Conservation (phyloP, 805 yeast genomes). For the Torulaspora maleeae region DNA sequence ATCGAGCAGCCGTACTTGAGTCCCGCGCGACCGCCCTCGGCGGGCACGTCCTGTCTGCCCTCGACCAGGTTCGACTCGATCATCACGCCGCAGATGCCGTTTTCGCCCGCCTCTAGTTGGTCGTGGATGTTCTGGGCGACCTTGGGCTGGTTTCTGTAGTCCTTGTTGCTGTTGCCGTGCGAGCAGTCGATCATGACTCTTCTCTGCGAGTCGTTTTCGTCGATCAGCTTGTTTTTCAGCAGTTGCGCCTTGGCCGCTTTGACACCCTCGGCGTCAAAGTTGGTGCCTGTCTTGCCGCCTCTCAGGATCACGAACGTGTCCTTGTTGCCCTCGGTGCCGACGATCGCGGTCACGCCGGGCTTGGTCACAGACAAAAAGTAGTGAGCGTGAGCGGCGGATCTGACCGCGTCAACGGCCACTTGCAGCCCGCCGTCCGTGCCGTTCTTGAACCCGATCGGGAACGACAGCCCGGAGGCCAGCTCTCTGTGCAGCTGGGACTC, state of each 20-base stretch:
- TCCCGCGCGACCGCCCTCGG: constrained; percentile 65
- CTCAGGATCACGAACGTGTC: constrained; percentile 88
- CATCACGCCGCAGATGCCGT: constrained; percentile 86
- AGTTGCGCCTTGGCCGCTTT: constrained; percentile 59
- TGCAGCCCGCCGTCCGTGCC: constrained; percentile 96
- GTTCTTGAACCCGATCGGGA: constrained; percentile 98
- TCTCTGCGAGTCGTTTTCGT: constrained; percentile 44
- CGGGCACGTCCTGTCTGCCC: constrained; percentile 90
- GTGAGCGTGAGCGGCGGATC: constrained; percentile 89
- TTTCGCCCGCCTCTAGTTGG: constrained; percentile 73
- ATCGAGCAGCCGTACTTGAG: constrained; percentile 90
- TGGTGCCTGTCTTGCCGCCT: constrained; percentile 94
- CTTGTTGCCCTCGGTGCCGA: constrained; percentile 89
- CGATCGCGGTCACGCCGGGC: constrained; percentile 94
- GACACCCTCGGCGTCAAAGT: constrained; percentile 75
- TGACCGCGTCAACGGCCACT: constrained; percentile 90
- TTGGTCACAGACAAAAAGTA: constrained; percentile 93
- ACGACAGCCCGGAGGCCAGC: constrained; percentile 90
- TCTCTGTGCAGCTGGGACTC: constrained; percentile 98
- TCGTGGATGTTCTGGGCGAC: constrained; percentile 75
- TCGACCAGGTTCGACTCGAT: constrained; percentile 88
- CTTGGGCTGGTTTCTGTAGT: constrained; percentile 87
- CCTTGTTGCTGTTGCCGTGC: constrained; percentile 90
- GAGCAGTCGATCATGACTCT: constrained; percentile 96
- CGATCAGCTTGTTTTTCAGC: constrained; percentile 45